Conservation (phyloP, 2,329 filamentous ascomycete genomes). For the Bipolaris victoriae region DNA sequence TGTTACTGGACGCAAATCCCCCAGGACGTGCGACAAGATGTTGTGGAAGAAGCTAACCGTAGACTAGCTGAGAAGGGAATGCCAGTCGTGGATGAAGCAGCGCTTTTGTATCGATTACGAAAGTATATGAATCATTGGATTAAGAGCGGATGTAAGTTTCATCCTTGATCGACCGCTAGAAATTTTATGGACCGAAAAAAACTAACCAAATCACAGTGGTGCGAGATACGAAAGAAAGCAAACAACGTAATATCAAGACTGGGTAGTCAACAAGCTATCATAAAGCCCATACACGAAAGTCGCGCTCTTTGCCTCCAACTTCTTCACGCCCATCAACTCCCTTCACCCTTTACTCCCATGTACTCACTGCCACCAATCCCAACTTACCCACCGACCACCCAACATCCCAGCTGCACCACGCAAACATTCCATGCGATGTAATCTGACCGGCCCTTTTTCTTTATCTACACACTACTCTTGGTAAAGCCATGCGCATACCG, state of each 20-base stretch:
- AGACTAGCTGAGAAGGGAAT: slow-evolving; percentile 4
- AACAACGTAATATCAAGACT: background rate
- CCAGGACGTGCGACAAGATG: background rate
- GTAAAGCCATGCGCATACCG: too few relatives aligned
- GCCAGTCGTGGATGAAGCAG: slow-evolving; percentile 7
- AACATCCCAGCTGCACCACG: too few relatives aligned
- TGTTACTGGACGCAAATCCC: slow-evolving; percentile 13
- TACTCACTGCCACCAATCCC: too few relatives aligned
- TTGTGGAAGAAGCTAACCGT: slow-evolving; percentile 6
- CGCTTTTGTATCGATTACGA: slow-evolving; percentile 6
- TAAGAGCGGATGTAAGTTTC: background rate
- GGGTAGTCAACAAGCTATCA: background rate
- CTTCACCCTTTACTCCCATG: too few relatives aligned
- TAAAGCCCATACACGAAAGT: background rate
- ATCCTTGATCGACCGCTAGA: background rate
- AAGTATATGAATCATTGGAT: slow-evolving; percentile 14
- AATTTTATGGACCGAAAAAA: too few relatives aligned
- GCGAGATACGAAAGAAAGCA: background rate
- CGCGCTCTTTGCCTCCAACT: background rate
- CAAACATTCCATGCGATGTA: too few relatives aligned
- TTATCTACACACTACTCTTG: too few relatives aligned
- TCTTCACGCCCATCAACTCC: background rate
- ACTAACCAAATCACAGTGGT: background rate
- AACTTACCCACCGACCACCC: too few relatives aligned
- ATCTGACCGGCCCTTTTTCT: too few relatives aligned